phyloP scores from a whole-genome alignment of 2,329 filamentous ascomycete genomes.

The Curvularia sp. region DNA sequence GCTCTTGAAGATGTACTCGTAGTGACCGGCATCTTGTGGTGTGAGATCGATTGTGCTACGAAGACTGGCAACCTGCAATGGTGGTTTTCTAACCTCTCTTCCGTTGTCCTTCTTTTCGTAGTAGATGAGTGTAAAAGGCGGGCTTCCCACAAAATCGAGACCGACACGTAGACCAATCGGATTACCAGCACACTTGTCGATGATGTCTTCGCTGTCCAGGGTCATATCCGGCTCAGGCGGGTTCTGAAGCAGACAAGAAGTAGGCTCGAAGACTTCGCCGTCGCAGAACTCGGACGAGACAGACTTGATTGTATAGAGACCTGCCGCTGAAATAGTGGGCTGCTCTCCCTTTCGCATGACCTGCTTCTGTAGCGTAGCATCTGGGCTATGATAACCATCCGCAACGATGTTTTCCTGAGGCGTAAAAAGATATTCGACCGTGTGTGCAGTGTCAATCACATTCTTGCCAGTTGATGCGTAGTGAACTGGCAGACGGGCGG shows the following conservation, averaged over 20 bases:
- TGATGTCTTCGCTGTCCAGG: slow-evolving; percentile 79
- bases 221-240: slow-evolving; percentile 83
- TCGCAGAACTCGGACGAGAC: slow-evolving; percentile 81
- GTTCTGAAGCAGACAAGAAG: slow-evolving; percentile 91
- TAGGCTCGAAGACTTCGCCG: slow-evolving; percentile 90
- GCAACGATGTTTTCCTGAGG: slow-evolving; percentile 73
- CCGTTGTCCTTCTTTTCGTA: slow-evolving; percentile 67
- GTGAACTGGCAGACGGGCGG: slow-evolving; percentile 72
- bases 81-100: slow-evolving; percentile 61
- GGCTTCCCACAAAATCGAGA: slow-evolving; percentile 88
- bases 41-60: slow-evolving; percentile 85
- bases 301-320: slow-evolving; percentile 84
- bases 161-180: slow-evolving; percentile 89
- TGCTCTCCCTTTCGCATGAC: slow-evolving; percentile 69
- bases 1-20: slow-evolving; percentile 83
- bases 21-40: slow-evolving; percentile 80
- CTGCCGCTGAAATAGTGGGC: slow-evolving; percentile 75
- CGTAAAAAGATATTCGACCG: slow-evolving; percentile 82
- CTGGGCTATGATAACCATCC: slow-evolving; percentile 70
- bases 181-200: slow-evolving; percentile 93
- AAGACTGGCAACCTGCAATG: slow-evolving; percentile 67
- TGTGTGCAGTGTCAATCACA: slow-evolving; percentile 70
- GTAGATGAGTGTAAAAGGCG: slow-evolving; percentile 86
- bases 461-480: slow-evolving; percentile 69
- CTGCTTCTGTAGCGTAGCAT: slow-evolving; percentile 65